Evolutionary conservation across 129 eudicot species (phyloP).

Genomic region (Helianthus annuus): HanXRQr2.0-SUNRISE NC_035448.2:23474833-23475332

Average conservation of each 20-base stretch:
- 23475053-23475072: background rate
- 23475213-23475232: too few relatives aligned
- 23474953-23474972: background rate
- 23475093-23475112: too few relatives aligned
- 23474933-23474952: conserved; percentile 18
- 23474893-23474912: background rate
- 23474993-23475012: conserved; percentile 12
- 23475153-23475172: too few relatives aligned
- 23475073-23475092: background rate
- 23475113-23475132: too few relatives aligned
- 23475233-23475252: too few relatives aligned
- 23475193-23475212: too few relatives aligned
- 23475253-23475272: too few relatives aligned
- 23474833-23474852: conserved; percentile 13
- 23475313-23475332: too few relatives aligned
- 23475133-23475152: too few relatives aligned
- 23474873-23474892: background rate
- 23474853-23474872: conserved; percentile 5
- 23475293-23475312: too few relatives aligned
- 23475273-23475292: too few relatives aligned
- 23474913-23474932: conserved; percentile 8
- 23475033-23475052: conserved; percentile 19
- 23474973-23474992: conserved; percentile 31
- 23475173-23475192: too few relatives aligned
- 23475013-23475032: conserved; percentile 28